Evolutionary conservation across 2,329 filamentous ascomycete genomes (phyloP).

Genomic region (Dryadomyces quercus-mongolicae): DNA sequence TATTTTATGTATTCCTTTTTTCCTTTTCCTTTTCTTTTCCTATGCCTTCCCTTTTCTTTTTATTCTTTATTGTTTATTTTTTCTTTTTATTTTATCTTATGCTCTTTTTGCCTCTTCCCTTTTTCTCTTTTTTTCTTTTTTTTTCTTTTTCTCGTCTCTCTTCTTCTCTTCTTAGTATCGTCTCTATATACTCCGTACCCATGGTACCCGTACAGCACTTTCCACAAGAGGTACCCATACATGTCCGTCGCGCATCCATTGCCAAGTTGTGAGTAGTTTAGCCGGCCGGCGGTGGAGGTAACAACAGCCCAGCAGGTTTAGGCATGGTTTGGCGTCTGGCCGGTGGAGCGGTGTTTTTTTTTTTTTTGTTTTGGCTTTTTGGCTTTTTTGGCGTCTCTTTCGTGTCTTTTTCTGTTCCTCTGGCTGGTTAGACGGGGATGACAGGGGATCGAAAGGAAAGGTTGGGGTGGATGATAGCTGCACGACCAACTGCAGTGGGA

Average conservation of each 20-base stretch:
- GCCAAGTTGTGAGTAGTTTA: not conserved
- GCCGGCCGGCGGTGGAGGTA: not conserved
- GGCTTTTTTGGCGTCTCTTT: not conserved
- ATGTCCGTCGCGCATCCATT: not conserved
- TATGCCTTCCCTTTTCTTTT: not conserved
- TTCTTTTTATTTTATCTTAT: not conserved
- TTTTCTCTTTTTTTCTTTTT: not conserved
- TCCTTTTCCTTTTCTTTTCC: not conserved
- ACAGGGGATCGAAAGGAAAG: constrained; percentile 3
- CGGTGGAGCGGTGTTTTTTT: not conserved
- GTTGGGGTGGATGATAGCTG: constrained; percentile 6
- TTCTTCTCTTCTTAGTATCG: not conserved
- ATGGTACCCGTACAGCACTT: not conserved
- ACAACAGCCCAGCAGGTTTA: not conserved
- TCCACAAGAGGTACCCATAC: not conserved
- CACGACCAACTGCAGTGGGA: not conserved
- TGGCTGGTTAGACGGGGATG: constrained; percentile 1
- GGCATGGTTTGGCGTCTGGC: constrained; percentile 1
- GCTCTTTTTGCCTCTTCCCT: not conserved
- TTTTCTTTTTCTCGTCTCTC: not conserved
- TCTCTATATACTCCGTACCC: not conserved
- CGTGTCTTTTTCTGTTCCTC: not conserved
- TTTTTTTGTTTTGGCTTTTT: not conserved
- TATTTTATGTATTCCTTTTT: not conserved
- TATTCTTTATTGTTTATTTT: not conserved